phyloP scores from a whole-genome alignment of 1,284 basidiomycete genomes.

The Ganoderma meredithae region DNA sequence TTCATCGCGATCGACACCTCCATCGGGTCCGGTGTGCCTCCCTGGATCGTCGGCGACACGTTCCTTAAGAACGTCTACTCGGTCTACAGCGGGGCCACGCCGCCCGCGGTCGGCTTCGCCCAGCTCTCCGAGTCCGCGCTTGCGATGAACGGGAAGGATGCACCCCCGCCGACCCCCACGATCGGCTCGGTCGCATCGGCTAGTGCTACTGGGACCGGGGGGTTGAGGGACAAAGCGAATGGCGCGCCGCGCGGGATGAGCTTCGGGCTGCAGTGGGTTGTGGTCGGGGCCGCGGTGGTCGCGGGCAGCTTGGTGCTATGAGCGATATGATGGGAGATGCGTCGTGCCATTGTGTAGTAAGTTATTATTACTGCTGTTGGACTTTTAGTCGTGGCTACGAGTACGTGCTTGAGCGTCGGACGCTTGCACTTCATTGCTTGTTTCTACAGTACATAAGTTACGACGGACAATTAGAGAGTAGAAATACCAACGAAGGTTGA shows the following conservation, averaged over 20 bases:
- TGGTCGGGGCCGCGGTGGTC: not conserved
- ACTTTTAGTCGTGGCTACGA: not conserved
- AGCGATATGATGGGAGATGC: not conserved
- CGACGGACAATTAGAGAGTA: not conserved
- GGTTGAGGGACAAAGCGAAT: not conserved
- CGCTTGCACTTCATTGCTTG: not conserved
- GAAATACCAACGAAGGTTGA: too few species aligned
- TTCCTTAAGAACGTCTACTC: constrained; percentile 97
- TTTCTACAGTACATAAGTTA: not conserved
- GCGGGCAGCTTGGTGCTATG: constrained; percentile 4
- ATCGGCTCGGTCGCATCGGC: constrained; percentile 33
- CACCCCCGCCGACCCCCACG: constrained; percentile 44
- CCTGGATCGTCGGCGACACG: constrained; percentile 92
- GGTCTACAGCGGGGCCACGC: constrained; percentile 74
- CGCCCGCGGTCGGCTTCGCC: constrained; percentile 87
- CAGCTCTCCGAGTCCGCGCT: constrained; percentile 57
- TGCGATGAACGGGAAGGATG: constrained; percentile 39
- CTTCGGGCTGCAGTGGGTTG: not conserved
- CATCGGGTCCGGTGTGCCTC: constrained; percentile 56
- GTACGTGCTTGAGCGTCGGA: not conserved
- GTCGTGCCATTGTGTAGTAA: not conserved
- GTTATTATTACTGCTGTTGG: not conserved
- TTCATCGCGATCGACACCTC: constrained; percentile 75
- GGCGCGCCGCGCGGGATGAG: not conserved
- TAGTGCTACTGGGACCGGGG: not conserved